Conservation (phyloP, 148 eudicot species). For the Vaccinium myrtillus region DNA sequence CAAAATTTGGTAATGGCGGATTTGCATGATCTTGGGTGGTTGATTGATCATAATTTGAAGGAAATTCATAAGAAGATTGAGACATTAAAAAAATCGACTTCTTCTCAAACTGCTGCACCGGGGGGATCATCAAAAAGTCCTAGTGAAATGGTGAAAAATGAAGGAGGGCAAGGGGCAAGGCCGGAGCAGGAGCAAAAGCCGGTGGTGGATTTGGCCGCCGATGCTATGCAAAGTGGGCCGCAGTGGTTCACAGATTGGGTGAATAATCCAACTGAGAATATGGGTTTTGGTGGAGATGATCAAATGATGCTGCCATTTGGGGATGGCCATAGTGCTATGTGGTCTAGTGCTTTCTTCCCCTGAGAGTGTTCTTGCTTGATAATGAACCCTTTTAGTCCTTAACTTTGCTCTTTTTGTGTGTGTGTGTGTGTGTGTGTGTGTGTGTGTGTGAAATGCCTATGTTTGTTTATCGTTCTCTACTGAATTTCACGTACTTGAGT, state of each 20-base stretch:
- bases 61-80: slow-evolving; percentile 30
- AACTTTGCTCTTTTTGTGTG: background rate
- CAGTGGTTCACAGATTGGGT: slow-evolving; percentile 35
- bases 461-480: background rate
- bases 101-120: background rate
- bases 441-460: background rate
- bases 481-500: background rate
- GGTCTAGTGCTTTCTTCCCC: slow-evolving; percentile 35
- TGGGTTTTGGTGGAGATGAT: slow-evolving; percentile 30
- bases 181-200: slow-evolving; percentile 24
- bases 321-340: slow-evolving; percentile 25
- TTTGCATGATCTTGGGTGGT: slow-evolving; percentile 31
- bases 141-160: background rate
- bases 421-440: background rate
- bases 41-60: slow-evolving; percentile 36
- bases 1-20: slow-evolving; percentile 26
- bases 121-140: background rate
- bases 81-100: slow-evolving; percentile 7
- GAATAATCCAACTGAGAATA: slow-evolving; percentile 25
- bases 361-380: background rate
- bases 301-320: slow-evolving; percentile 30
- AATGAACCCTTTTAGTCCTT: background rate
- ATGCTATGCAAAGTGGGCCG: slow-evolving; percentile 22
- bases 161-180: background rate
- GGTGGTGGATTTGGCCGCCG: slow-evolving; percentile 1